phyloP scores from a whole-genome alignment of 2,329 filamentous ascomycete genomes.

The Byssoonygena ceratinophila region DNA sequence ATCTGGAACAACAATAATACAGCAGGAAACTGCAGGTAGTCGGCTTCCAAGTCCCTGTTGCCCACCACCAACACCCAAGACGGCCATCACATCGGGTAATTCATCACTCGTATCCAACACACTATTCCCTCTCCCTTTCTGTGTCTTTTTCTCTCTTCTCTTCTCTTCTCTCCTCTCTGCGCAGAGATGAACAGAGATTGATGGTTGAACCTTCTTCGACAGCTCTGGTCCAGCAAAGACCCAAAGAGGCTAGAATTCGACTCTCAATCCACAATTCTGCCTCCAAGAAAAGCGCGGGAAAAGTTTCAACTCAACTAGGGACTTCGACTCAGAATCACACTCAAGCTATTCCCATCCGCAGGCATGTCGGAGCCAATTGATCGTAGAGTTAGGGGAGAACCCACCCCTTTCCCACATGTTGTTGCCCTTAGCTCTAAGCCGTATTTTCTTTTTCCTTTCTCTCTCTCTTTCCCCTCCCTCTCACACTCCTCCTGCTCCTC shows the following conservation, averaged over 20 bases:
- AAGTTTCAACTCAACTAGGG: conserved; percentile 5
- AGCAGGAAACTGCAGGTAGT: not conserved
- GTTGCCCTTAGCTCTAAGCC: not conserved
- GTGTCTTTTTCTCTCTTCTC: no score
- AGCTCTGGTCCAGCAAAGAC: not conserved
- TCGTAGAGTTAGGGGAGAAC: not conserved
- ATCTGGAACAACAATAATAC: conserved; percentile 1
- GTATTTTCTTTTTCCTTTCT: not conserved
- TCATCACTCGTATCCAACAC: no score
- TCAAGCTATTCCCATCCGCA: not conserved
- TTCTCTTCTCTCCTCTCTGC: no score
- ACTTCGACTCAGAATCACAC: not conserved
- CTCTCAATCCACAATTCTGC: not conserved
- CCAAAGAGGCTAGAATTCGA: conserved; percentile 8
- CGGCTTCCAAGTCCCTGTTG: conserved; percentile 1
- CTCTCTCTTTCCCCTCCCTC: not conserved
- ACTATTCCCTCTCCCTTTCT: no score
- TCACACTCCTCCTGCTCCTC: no score
- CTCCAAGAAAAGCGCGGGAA: not conserved
- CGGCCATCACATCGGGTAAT: no score
- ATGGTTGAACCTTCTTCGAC: no score
- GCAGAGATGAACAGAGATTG: no score
- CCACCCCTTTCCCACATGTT: not conserved
- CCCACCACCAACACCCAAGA: not conserved
- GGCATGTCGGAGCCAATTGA: conserved; percentile 2